Conservation (phyloP, 768 basidiomycete species). For the Podaxis sp. region DNA sequence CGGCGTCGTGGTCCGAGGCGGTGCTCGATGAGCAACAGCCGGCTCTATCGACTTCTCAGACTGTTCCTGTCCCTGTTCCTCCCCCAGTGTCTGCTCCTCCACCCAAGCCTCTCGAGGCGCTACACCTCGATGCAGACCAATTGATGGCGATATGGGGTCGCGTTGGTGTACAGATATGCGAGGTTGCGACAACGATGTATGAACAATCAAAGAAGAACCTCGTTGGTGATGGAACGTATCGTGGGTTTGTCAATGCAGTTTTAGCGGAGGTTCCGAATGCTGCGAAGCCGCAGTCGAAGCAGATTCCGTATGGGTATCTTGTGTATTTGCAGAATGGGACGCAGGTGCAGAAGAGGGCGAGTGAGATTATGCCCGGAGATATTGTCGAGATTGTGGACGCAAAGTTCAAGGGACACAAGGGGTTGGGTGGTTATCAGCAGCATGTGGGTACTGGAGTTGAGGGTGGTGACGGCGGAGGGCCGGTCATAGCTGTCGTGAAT, state of each 20-base stretch:
- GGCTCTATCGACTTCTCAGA: conserved; percentile 17
- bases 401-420: conserved; percentile 74
- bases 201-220: conserved; percentile 75
- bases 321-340: conserved; percentile 68
- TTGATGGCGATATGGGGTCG: conserved; percentile 67
- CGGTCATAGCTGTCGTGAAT: conserved; percentile 67
- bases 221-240: conserved; percentile 81
- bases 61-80: conserved; percentile 9
- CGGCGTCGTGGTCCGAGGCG: conserved; percentile 61
- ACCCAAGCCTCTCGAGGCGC: conserved; percentile 21
- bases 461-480: conserved; percentile 41
- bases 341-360: conserved; percentile 65
- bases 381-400: conserved; percentile 72
- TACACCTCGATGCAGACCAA: conserved; percentile 53
- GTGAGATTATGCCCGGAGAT: conserved; percentile 87
- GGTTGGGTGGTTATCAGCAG: conserved; percentile 69
- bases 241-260: conserved; percentile 70
- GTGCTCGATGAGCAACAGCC: neutral
- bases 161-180: conserved; percentile 71
- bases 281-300: conserved; percentile 26
- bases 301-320: conserved; percentile 57
- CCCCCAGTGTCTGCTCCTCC: neutral
- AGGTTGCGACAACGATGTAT: conserved; percentile 60
- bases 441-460: conserved; percentile 33
- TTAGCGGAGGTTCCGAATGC: conserved; percentile 65